Percentiles rank a stretch among this genome's conserved stretches.
These are phyloP conservation scores for Musa itinerans DNA, from an alignment of 176 grass and related monocot species.

Conservation along the genomic window DNA sequence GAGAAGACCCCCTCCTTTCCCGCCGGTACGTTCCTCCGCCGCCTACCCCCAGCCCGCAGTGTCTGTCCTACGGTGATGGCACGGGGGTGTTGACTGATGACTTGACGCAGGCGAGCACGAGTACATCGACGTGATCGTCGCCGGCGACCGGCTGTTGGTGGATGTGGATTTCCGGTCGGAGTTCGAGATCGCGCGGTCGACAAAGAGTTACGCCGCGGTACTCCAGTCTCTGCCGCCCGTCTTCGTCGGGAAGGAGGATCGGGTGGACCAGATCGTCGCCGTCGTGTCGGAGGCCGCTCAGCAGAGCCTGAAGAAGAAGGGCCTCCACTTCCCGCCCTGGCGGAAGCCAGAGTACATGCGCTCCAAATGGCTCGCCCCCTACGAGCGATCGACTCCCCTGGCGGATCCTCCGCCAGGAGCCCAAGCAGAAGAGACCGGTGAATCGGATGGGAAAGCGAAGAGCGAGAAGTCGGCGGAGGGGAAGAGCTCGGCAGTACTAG, in stretches of 20 bases:
- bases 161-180: conserved; percentile 70
- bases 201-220: conserved; percentile 58
- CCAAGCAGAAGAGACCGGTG: neutral
- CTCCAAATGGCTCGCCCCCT: conserved; percentile 76
- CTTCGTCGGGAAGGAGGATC: conserved; percentile 76
- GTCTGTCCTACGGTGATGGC: neutral
- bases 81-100: neutral
- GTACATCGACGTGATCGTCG: conserved; percentile 66
- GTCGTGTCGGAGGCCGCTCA: conserved; percentile 44
- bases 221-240: conserved; percentile 51
- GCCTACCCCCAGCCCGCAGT: neutral
- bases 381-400: conserved; percentile 25
- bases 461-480: neutral
- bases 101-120: conserved; percentile 48
- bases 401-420: neutral
- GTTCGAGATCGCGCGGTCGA: conserved; percentile 80
- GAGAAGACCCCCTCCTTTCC: conserved; percentile 28
- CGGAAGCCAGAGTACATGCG: conserved; percentile 86
- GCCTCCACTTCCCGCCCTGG: conserved; percentile 69
- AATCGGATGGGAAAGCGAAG: neutral
- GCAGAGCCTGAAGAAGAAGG: conserved; percentile 69
- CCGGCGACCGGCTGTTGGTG: conserved; percentile 55
- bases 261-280: conserved; percentile 54
- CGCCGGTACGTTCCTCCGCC: conserved; percentile 23
- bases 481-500: neutral